phyloP scores from a whole-genome alignment of 139 green algal species.

The Ulvella scutata region DNA sequence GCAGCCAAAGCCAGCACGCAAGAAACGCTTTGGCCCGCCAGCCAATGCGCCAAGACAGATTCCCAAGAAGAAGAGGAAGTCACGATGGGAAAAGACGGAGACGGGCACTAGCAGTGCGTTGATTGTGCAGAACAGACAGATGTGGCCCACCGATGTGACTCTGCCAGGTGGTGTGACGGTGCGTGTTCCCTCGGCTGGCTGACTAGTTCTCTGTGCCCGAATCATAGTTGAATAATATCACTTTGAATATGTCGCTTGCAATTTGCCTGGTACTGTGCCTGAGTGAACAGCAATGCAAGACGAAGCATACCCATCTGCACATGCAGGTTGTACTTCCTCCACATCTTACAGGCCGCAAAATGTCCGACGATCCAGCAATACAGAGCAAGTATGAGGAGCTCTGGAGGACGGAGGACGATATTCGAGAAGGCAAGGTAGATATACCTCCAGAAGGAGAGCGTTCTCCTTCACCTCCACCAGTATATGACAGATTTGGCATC shows the following conservation, averaged over 20 bases:
- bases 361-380: constrained; percentile 24
- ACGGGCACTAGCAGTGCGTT: background rate
- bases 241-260: background rate
- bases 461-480: constrained; percentile 73
- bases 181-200: too few relatives aligned
- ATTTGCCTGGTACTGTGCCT: background rate
- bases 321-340: constrained; percentile 25
- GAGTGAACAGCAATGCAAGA: background rate
- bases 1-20: background rate
- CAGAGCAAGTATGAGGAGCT: constrained; percentile 27
- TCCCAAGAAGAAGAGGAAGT: background rate
- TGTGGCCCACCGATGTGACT: background rate
- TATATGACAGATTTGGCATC: constrained; percentile 81
- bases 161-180: background rate
- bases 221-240: background rate
- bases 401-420: background rate
- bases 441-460: constrained; percentile 61
- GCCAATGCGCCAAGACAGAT: background rate
- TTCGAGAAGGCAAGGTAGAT: constrained; percentile 18
- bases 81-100: background rate
- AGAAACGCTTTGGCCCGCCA: background rate
- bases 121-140: background rate
- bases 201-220: too few relatives aligned
- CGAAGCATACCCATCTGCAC: background rate
- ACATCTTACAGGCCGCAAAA: constrained; percentile 18